A percentile compares a stretch with the other conserved stretches of the same genome.
Conservation (phyloP, 1,284 basidiomycete genomes). For the Cystobasidium sp. region DNA sequence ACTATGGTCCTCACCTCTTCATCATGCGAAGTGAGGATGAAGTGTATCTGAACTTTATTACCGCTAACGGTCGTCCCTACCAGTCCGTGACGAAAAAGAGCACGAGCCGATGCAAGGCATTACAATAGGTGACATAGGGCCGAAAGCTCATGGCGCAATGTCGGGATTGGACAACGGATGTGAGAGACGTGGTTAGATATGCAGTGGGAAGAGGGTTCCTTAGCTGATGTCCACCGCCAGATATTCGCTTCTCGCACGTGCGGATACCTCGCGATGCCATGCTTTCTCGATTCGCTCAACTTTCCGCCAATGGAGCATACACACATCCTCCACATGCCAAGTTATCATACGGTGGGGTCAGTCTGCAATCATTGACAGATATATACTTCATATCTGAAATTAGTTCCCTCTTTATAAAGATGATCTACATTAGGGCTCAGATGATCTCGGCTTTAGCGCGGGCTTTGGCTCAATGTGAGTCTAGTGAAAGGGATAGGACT, state of each 20-base stretch:
- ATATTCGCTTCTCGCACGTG: constrained; percentile 67
- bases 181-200: constrained; percentile 54
- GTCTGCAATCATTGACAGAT: constrained; percentile 51
- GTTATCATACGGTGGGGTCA: constrained; percentile 74
- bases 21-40: constrained; percentile 62
- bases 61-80: too few relatives aligned
- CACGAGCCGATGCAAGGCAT: constrained; percentile 70
- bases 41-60: not conserved
- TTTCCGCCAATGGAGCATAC: constrained; percentile 71
- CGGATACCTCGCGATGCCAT: constrained; percentile 75
- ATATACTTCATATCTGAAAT: not conserved
- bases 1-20: constrained; percentile 77
- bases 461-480: constrained; percentile 60
- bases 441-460: constrained; percentile 69
- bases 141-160: constrained; percentile 67
- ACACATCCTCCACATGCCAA: constrained; percentile 72
- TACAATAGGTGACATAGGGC: constrained; percentile 75
- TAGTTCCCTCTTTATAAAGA: constrained; percentile 23
- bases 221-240: constrained; percentile 20
- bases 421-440: constrained; percentile 57
- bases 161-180: constrained; percentile 72
- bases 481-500: not conserved
- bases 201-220: not conserved
- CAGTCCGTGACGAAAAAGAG: constrained; percentile 65
- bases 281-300: constrained; percentile 74